phyloP scores from a whole-genome alignment of 331 rosid species.

The Cydonia oblonga region DNA sequence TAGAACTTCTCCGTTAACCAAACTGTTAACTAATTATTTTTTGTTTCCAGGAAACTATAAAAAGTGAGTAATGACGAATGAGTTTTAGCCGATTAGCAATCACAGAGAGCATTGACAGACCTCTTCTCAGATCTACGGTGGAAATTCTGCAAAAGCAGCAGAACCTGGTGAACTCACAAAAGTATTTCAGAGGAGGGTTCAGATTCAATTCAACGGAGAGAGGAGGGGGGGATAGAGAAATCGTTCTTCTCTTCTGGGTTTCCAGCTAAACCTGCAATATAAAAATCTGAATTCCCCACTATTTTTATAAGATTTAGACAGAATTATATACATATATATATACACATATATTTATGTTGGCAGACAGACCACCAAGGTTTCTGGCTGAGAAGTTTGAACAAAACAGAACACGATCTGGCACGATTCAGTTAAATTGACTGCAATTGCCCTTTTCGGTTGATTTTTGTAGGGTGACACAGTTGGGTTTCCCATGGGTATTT shows the following conservation, averaged over 20 bases:
- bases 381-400: constrained; percentile 2
- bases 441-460: constrained; percentile 4
- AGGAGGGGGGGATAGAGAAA: background rate
- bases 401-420: background rate
- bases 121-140: constrained; percentile 28
- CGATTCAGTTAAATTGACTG: constrained; percentile 17
- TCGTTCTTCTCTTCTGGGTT: background rate
- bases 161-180: background rate
- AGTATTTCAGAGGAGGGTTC: background rate
- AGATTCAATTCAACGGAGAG: background rate
- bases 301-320: background rate
- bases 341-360: background rate
- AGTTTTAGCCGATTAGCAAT: background rate
- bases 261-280: constrained; percentile 13
- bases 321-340: background rate
- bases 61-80: background rate
- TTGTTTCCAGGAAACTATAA: background rate
- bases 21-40: background rate
- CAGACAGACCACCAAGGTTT: constrained; percentile 8
- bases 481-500: background rate
- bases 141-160: background rate
- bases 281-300: background rate
- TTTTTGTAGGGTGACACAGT: no score
- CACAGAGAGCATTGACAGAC: constrained; percentile 20
- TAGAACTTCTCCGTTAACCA: background rate